Evolutionary conservation across 139 green algal genomes (phyloP).

Genomic region (Edaphochlamys debaryana): DNA sequence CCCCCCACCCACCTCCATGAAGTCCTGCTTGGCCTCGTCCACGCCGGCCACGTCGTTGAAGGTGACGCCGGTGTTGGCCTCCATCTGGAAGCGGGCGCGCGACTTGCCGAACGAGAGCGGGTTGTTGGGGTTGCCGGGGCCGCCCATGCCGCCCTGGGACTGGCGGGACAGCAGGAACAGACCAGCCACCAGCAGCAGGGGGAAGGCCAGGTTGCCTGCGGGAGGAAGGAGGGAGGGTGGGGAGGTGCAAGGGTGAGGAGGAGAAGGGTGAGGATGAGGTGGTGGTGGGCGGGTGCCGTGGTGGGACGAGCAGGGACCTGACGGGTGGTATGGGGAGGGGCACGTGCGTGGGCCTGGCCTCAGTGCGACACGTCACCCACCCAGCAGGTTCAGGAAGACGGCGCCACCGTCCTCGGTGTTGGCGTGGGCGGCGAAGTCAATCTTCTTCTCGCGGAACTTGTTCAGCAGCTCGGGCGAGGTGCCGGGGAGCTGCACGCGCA

Average conservation of each 20-base stretch:
- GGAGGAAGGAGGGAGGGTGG: background rate
- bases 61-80: constrained; percentile 98
- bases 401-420: constrained; percentile 93
- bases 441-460: constrained; percentile 98
- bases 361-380: too few species aligned
- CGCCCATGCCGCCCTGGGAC: constrained; percentile 80
- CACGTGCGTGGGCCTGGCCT: too few species aligned
- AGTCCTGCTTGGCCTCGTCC: constrained; percentile 99
- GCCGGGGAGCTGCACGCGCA: constrained; percentile 98
- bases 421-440: constrained; percentile 98
- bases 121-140: constrained; percentile 92
- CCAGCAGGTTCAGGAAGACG: constrained; percentile 94
- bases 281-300: too few species aligned
- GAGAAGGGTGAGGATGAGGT: too few species aligned
- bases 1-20: constrained; percentile 90
- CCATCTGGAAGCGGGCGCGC: constrained; percentile 99
- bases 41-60: constrained; percentile 99
- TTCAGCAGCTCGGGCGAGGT: constrained; percentile 92
- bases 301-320: too few species aligned
- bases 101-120: constrained; percentile 98
- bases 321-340: background rate
- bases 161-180: constrained; percentile 98
- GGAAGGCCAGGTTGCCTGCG: constrained; percentile 98
- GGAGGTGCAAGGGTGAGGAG: too few species aligned
- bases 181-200: constrained; percentile 97